These are phyloP conservation scores for Papilionanthe hybrid DNA, from an alignment of 116 monocot species.

Conservation along the genomic window DNA sequence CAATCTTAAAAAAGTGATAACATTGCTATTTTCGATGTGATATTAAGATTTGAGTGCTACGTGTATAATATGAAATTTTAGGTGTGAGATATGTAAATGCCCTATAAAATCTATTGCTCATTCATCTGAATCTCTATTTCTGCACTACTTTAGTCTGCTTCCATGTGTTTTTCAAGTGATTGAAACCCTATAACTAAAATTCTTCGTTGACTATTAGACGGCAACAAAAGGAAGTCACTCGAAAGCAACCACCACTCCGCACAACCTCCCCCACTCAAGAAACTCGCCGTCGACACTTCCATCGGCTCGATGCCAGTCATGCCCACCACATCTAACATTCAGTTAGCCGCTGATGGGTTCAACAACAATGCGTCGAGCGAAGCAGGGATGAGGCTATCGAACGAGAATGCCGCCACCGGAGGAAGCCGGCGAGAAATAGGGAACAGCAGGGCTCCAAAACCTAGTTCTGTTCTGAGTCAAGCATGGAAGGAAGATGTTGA, in stretches of 20 bases:
- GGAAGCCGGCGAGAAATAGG: slow-evolving; percentile 23
- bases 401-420: slow-evolving; percentile 8
- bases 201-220: slow-evolving; percentile 21
- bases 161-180: too few relatives aligned
- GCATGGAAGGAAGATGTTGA: slow-evolving; percentile 96
- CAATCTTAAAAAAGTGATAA: too few relatives aligned
- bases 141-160: too few relatives aligned
- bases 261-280: slow-evolving; percentile 73
- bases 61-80: too few relatives aligned
- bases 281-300: slow-evolving; percentile 46
- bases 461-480: slow-evolving; percentile 38
- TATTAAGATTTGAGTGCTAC: too few relatives aligned
- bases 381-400: slow-evolving; percentile 15
- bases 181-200: neutral
- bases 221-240: slow-evolving; percentile 51
- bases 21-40: too few relatives aligned
- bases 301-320: slow-evolving; percentile 14
- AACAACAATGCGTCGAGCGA: slow-evolving; percentile 16
- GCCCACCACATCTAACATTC: slow-evolving; percentile 24
- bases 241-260: slow-evolving; percentile 25
- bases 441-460: slow-evolving; percentile 15
- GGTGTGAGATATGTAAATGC: too few relatives aligned
- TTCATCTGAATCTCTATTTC: too few relatives aligned
- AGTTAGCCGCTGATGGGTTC: slow-evolving; percentile 33
- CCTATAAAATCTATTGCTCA: too few relatives aligned